These are phyloP conservation scores for Penicillium sp. DNA, from an alignment of 2,329 filamentous ascomycete genomes.

Conservation along the genomic window DNA sequence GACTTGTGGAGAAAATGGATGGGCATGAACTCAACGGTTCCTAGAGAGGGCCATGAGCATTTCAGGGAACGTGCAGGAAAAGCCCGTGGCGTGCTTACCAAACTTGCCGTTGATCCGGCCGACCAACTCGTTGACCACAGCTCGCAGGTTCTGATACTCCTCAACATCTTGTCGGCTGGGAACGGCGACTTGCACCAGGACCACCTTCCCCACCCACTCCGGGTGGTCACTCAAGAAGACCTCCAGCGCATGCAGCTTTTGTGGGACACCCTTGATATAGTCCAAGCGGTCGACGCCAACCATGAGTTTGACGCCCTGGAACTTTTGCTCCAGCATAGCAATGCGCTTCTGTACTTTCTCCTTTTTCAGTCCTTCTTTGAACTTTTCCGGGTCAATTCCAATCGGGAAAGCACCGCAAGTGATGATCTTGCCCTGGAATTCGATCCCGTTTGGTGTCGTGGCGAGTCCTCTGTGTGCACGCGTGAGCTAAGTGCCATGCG, in stretches of 20 bases:
- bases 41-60: constrained; percentile 35
- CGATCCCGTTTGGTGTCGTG: constrained; percentile 89
- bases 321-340: constrained; percentile 78
- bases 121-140: constrained; percentile 93
- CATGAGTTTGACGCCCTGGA: constrained; percentile 92
- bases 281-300: constrained; percentile 95
- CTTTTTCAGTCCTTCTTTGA: constrained; percentile 81
- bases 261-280: constrained; percentile 98
- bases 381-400: constrained; percentile 96
- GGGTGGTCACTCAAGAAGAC: constrained; percentile 96
- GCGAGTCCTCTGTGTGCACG: constrained; percentile 40
- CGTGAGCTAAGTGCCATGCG: constrained; percentile 2
- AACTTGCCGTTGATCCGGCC: constrained; percentile 97
- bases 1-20: constrained; percentile 99
- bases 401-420: constrained; percentile 96
- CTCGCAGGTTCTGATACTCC: constrained; percentile 93
- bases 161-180: constrained; percentile 94
- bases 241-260: constrained; percentile 94
- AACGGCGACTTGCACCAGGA: constrained; percentile 92
- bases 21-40: constrained; percentile 96
- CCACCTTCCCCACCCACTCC: constrained; percentile 96
- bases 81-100: constrained; percentile 46
- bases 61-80: neutral
- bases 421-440: constrained; percentile 83
- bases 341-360: constrained; percentile 86